A percentile compares a stretch with the other conserved stretches of the same genome.
Evolutionary conservation across 2,329 filamentous ascomycete genomes (phyloP).

Genomic region (Alternaria sp.): DNA sequence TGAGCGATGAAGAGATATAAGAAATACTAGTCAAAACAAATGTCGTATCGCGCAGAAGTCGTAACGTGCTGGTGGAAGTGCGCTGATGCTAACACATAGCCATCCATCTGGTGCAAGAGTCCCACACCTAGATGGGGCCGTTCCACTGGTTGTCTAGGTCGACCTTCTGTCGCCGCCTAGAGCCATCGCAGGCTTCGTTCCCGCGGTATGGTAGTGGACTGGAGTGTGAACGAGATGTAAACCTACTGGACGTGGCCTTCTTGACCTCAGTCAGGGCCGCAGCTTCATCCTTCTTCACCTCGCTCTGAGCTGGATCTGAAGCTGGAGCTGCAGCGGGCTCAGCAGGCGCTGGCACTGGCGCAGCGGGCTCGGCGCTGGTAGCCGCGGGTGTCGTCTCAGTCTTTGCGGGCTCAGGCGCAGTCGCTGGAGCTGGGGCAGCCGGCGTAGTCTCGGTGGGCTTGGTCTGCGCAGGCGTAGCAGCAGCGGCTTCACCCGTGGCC

Average conservation of each 20-base stretch:
- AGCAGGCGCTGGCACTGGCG: conserved; percentile 12
- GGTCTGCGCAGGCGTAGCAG: conserved; percentile 25
- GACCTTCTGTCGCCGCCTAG: conserved; percentile 31
- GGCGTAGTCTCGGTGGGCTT: conserved; percentile 47
- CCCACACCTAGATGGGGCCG: conserved; percentile 9
- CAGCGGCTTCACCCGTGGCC: conserved; percentile 31
- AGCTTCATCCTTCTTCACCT: conserved; percentile 36
- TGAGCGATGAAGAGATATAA: conserved; percentile 7
- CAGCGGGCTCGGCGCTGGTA: conserved; percentile 17
- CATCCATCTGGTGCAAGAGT: not conserved
- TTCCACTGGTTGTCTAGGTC: conserved; percentile 18
- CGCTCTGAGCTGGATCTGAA: conserved; percentile 20
- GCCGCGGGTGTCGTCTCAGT: conserved; percentile 15
- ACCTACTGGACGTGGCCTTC: conserved; percentile 46
- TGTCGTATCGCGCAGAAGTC: conserved; percentile 3
- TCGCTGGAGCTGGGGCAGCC: conserved; percentile 37
- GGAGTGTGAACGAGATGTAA: conserved; percentile 18
- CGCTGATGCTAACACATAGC: not conserved
- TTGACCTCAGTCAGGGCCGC: conserved; percentile 42
- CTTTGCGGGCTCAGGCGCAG: conserved; percentile 24
- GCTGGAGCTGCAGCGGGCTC: conserved; percentile 28
- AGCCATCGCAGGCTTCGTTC: conserved; percentile 23
- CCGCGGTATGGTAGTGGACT: conserved; percentile 8
- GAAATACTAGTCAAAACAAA: not conserved
- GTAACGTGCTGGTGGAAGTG: not conserved